Conservation (phyloP, 139 green algal species). For the Auxenochlorella protothecoides region DNA sequence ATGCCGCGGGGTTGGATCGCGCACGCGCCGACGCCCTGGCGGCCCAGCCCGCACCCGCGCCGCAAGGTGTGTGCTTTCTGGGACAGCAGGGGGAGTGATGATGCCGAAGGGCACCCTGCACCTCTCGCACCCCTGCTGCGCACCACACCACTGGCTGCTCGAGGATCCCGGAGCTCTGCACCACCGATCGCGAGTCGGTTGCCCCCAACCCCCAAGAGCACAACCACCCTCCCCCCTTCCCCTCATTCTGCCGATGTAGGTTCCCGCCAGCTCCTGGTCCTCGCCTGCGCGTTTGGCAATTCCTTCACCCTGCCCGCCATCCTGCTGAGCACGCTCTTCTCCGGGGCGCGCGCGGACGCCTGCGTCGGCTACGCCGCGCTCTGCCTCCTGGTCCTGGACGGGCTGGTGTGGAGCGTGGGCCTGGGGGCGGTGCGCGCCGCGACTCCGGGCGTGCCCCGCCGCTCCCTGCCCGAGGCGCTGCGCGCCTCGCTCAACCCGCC, state of each 20-base stretch:
- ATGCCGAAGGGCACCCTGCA: too few relatives aligned
- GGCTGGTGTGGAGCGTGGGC: constrained; percentile 41
- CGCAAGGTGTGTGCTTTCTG: too few relatives aligned
- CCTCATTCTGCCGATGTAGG: constrained; percentile 9
- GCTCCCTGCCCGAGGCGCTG: too few relatives aligned
- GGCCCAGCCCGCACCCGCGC: too few relatives aligned
- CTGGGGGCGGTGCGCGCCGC: constrained; percentile 12
- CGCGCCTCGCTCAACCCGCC: constrained; percentile 38
- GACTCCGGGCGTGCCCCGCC: too few relatives aligned
- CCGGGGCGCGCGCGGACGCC: constrained; percentile 4
- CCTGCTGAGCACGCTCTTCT: constrained; percentile 44
- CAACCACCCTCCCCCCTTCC: background rate
- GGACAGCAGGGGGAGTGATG: too few relatives aligned
- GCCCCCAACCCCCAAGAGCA: too few relatives aligned
- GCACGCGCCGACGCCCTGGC: too few relatives aligned
- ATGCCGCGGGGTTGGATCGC: constrained; percentile 12
- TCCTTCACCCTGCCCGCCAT: constrained; percentile 53
- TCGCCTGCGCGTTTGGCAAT: constrained; percentile 55
- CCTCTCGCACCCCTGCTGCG: too few relatives aligned
- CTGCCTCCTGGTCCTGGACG: constrained; percentile 27
- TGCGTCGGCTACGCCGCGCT: constrained; percentile 26
- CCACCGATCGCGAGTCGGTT: too few relatives aligned
- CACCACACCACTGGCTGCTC: too few relatives aligned
- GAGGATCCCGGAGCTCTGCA: too few relatives aligned
- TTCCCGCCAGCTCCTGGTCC: constrained; percentile 25